Evolutionary conservation across 2,329 filamentous ascomycete species (phyloP), one percentile per base, ranked within the genome.

Genomic region (Aspergillus floridensis): DNA sequence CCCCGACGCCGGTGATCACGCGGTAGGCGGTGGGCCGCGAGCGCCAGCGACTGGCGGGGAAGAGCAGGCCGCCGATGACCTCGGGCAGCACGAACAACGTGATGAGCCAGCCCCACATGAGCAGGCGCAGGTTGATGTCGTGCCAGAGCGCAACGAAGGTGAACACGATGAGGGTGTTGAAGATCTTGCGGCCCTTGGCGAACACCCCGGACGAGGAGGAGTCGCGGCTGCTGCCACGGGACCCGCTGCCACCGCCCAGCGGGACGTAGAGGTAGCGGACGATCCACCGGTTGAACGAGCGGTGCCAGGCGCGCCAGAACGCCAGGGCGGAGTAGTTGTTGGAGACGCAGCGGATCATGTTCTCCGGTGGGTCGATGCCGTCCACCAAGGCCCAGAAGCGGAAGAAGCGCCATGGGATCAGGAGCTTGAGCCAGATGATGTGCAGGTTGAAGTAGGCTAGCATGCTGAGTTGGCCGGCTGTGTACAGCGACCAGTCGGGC

Each of bases 111-210:
- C 95, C 93, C 95, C 95, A 99, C 74, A 96, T 89, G 32, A 99
- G 83, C 44, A 99, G 81, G 10, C 89, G 86, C 31, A 98, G 84
- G 77, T 96, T 89, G 70, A 99, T 96, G 69, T 99, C 95, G 77
- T 99, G 95, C 95, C 95, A 99, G 29, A 99, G 81, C 0, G 95
- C 96, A 24, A 99, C 95, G 70, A 99, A 99, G 0, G 92, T 97
- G 73, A 99, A 99, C 32, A 96, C 91, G 4, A 88, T 78, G 2
- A 96, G 80, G 73, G 92, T 95, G 58, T 93, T 97, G 54, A 86
- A 69, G 2, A 93, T 81, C 0, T 87, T 87, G 46, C 83, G 75
- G 16, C 84, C 80, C 49, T 82, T 86, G 21, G 79, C 75, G 41
- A 79, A 76, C 31, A 76, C 64, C 2, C 63, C 58, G 68, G 79